These are phyloP conservation scores for Spirogloea muscicola DNA, from an alignment of 139 green algal genomes.

Conservation along the genomic window DNA sequence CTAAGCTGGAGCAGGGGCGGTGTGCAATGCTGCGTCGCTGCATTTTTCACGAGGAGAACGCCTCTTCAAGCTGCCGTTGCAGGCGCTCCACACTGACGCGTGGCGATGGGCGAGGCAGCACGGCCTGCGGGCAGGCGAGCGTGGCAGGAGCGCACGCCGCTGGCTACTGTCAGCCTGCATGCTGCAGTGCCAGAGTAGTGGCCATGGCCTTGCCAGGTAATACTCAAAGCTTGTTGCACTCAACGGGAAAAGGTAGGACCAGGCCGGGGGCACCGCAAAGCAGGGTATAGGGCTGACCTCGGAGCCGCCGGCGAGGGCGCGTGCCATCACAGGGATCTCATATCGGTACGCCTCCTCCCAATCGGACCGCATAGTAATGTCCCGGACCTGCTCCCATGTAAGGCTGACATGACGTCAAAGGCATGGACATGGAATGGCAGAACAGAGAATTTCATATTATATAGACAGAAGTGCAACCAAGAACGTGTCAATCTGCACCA, in stretches of 20 bases:
- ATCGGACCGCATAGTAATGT: conserved; percentile 30
- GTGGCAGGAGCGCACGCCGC: not conserved
- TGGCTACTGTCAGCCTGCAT: not conserved
- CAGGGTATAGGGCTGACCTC: no score
- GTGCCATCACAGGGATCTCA: conserved; percentile 38
- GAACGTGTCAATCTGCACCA: no score
- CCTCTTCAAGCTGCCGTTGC: not conserved
- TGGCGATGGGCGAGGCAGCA: not conserved
- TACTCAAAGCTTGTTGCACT: not conserved
- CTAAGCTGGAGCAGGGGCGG: no score
- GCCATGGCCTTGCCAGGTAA: not conserved
- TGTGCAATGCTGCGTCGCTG: no score
- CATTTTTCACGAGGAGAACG: no score
- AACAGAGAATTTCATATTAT: no score
- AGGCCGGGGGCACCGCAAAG: no score
- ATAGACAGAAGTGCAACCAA: no score
- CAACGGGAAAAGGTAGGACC: not conserved
- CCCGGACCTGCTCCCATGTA: conserved; percentile 31
- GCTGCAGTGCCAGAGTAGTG: not conserved
- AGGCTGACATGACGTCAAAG: no score
- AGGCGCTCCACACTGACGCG: not conserved
- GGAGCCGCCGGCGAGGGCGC: not conserved
- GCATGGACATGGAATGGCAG: no score
- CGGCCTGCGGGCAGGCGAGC: not conserved
- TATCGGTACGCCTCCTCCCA: conserved; percentile 41